These are phyloP conservation scores for Vitis amurensis DNA, from an alignment of 164 flowering plant genomes.

Conservation along the genomic window DNA sequence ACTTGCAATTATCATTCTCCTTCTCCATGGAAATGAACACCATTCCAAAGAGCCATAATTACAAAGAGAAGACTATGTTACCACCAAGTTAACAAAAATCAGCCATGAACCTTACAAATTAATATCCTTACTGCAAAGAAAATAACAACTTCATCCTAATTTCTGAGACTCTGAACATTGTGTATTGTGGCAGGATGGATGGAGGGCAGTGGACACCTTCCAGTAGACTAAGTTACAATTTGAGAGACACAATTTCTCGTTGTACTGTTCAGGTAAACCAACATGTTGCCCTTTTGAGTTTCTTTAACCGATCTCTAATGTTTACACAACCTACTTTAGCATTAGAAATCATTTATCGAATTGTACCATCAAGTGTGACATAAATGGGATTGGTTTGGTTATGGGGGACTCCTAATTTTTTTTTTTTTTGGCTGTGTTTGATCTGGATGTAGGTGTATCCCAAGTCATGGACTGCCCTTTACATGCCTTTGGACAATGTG, in stretches of 20 bases:
- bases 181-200: conserved; percentile 62
- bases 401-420: neutral
- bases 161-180: conserved; percentile 10
- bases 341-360: too few species aligned
- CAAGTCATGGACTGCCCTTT: conserved; percentile 79
- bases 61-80: too few species aligned
- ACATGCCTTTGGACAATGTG: conserved; percentile 82
- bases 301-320: neutral
- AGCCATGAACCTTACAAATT: too few species aligned
- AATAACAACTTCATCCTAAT: too few species aligned
- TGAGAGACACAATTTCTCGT: conserved; percentile 71
- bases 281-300: neutral
- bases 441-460: conserved; percentile 66
- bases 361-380: neutral
- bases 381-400: too few species aligned
- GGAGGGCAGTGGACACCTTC: conserved; percentile 79
- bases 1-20: neutral
- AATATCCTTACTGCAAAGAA: too few species aligned
- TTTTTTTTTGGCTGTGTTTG: neutral
- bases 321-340: neutral
- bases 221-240: conserved; percentile 67
- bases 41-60: neutral
- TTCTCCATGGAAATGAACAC: neutral
- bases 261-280: conserved; percentile 68
- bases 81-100: too few species aligned